These are phyloP conservation scores for Lactarius hengduanensis DNA, from an alignment of 768 basidiomycete genomes.

Conservation along the genomic window DNA sequence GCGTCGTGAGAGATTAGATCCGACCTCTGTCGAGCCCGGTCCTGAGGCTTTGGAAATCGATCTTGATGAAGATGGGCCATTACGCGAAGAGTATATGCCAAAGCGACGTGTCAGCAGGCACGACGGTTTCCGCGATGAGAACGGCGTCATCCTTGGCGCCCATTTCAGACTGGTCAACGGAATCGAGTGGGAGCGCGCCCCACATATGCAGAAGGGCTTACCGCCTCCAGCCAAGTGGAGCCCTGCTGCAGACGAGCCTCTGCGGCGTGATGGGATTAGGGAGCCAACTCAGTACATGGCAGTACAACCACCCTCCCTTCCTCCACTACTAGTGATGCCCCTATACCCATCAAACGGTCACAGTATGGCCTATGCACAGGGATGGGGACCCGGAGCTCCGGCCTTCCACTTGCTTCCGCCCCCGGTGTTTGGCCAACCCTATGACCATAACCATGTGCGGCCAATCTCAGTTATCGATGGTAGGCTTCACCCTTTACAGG, in stretches of 20 bases:
- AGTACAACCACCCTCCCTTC: slow-evolving; percentile 50
- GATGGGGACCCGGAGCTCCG: slow-evolving; percentile 18
- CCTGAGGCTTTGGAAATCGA: slow-evolving; percentile 66
- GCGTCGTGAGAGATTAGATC: slow-evolving; percentile 50
- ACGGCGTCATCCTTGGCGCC: slow-evolving; percentile 10
- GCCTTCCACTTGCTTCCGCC: slow-evolving; percentile 17
- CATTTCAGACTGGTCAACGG: slow-evolving; percentile 17
- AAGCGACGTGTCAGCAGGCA: slow-evolving; percentile 54
- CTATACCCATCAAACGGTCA: slow-evolving; percentile 33
- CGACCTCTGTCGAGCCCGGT: slow-evolving; percentile 36
- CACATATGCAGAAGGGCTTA: slow-evolving; percentile 39
- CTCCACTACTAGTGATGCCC: slow-evolving; percentile 36
- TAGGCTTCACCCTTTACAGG: slow-evolving; percentile 15
- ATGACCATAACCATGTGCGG: slow-evolving; percentile 23
- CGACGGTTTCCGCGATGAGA: slow-evolving; percentile 32
- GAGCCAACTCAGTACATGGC: slow-evolving; percentile 61
- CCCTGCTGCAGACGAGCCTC: slow-evolving; percentile 75
- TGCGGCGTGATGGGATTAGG: slow-evolving; percentile 54
- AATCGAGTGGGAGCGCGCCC: slow-evolving; percentile 28
- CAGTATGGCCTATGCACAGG: slow-evolving; percentile 16
- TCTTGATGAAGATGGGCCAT: slow-evolving; percentile 79
- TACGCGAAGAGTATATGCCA: slow-evolving; percentile 79
- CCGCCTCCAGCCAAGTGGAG: slow-evolving; percentile 83
- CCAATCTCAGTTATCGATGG: slow-evolving; percentile 19
- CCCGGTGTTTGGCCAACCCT: slow-evolving; percentile 15